Percentiles rank a stretch among this genome's conserved stretches.
phyloP scores from a whole-genome alignment of 345 rosid genomes.

The Draba incana region DNA sequence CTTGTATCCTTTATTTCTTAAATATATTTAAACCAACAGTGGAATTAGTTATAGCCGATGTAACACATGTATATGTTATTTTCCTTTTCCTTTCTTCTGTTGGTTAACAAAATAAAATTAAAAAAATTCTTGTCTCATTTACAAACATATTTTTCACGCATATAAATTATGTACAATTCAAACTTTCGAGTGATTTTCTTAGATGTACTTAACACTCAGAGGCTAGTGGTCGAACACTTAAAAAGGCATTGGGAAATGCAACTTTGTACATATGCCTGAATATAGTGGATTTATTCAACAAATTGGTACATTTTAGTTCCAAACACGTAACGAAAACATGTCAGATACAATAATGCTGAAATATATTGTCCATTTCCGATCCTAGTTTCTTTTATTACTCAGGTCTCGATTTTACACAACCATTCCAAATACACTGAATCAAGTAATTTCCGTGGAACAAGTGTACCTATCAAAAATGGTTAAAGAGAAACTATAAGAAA shows the following conservation, averaged over 20 bases:
- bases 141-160: not conserved
- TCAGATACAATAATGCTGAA: conserved; percentile 5
- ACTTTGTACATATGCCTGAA: too few species aligned
- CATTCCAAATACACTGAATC: conserved; percentile 9
- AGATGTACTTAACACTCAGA: not conserved
- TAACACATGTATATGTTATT: not conserved
- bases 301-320: conserved; percentile 17
- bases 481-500: too few species aligned
- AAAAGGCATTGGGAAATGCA: conserved; percentile 1
- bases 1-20: not conserved
- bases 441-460: not conserved
- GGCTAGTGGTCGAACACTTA: conserved; percentile 4
- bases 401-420: conserved; percentile 14
- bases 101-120: not conserved
- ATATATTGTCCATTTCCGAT: conserved; percentile 10
- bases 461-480: too few species aligned
- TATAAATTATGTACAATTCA: not conserved
- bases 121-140: not conserved
- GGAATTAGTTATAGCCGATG: not conserved
- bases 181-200: not conserved
- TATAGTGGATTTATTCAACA: conserved; percentile 6
- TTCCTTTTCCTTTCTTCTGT: not conserved
- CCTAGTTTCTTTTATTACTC: not conserved
- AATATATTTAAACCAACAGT: not conserved
- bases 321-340: conserved; percentile 22